These are phyloP conservation scores for Suillus subluteus DNA, from an alignment of 768 basidiomycete species.

Conservation along the genomic window DNA sequence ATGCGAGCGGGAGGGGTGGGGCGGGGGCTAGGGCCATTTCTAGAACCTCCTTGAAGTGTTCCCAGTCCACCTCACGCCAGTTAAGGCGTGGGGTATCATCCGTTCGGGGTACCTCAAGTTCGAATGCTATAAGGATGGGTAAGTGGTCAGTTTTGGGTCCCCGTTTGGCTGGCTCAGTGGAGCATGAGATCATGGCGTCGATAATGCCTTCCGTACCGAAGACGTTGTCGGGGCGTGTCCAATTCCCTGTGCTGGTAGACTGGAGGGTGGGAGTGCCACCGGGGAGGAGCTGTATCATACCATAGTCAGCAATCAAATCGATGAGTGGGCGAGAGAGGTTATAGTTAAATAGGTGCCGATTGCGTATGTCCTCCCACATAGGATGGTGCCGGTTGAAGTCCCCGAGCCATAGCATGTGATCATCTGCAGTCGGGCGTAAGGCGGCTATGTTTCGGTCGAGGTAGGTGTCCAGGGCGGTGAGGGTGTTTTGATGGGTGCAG, in stretches of 20 bases:
- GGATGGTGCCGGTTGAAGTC: conserved; percentile 46
- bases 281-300: conserved; percentile 22
- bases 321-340: conserved; percentile 28
- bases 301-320: conserved; percentile 22
- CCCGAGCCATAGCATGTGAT: conserved; percentile 20
- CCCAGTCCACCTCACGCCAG: conserved; percentile 29
- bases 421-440: no score
- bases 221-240: no score
- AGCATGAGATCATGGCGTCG: conserved; percentile 26
- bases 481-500: no score
- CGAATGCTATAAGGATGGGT: conserved; percentile 31
- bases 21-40: conserved; percentile 14
- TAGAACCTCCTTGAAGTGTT: conserved; percentile 26
- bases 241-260: no score
- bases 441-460: no score
- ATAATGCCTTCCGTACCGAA: conserved; percentile 13
- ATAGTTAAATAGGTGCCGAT: conserved; percentile 19
- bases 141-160: conserved; percentile 37
- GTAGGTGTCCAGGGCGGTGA: no score
- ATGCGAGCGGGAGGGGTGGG: not conserved
- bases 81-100: conserved; percentile 14
- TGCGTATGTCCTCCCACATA: conserved; percentile 39
- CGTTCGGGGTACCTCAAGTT: conserved; percentile 12
- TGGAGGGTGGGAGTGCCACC: no score
- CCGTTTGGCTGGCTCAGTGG: conserved; percentile 14